Percentiles rank a stretch among this genome's conserved stretches.
phyloP scores from a whole-genome alignment of 2,329 filamentous ascomycete species.

The Penicillium expansum region DNA sequence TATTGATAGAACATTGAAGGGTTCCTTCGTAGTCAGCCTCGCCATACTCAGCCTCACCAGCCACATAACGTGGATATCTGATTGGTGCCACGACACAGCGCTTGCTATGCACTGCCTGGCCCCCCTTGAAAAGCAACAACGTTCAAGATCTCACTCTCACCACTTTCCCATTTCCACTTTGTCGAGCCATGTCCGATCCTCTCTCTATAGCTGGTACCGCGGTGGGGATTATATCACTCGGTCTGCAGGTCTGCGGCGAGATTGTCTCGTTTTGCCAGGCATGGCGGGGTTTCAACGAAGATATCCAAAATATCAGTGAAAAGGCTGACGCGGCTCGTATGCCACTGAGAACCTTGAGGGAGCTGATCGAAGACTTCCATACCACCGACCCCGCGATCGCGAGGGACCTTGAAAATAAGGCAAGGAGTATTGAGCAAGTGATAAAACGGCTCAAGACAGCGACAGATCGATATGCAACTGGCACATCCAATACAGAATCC shows the following conservation, averaged over 20 bases:
- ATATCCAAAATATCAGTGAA: not conserved
- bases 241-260: not conserved
- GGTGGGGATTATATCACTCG: not conserved
- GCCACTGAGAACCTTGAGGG: not conserved
- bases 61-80: not conserved
- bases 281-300: not conserved
- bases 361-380: not conserved
- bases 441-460: not conserved
- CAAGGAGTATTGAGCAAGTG: not conserved
- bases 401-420: not conserved
- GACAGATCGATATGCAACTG: not conserved
- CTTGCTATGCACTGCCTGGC: not conserved
- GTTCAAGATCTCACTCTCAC: not conserved
- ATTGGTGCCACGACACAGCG: not conserved
- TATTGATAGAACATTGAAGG: no score
- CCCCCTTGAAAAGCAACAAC: not conserved
- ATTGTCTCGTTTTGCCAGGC: not conserved
- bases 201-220: not conserved
- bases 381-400: not conserved
- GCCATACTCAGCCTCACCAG: not conserved
- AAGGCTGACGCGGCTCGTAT: not conserved
- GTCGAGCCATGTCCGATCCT: not conserved
- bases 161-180: not conserved
- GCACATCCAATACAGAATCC: not conserved
- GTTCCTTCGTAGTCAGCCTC: not conserved